A percentile compares a stretch with the other conserved stretches of the same genome.
Conservation (phyloP, 441 rosid genomes). For the Brassica hybrid region DNA sequence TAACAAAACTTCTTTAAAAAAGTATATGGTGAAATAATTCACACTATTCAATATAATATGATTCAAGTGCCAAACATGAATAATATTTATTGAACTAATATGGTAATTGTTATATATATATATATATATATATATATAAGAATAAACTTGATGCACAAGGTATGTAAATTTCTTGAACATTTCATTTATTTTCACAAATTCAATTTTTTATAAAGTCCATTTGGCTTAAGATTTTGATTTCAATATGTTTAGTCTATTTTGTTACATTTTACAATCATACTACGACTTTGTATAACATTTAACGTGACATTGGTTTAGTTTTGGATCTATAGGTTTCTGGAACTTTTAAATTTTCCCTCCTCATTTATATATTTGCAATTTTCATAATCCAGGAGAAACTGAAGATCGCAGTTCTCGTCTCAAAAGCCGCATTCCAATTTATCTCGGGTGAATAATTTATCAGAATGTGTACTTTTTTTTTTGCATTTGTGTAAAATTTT, state of each 20-base stretch:
- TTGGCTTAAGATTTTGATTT: neutral
- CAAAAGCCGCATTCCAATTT: constrained; percentile 91
- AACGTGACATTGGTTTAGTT: neutral
- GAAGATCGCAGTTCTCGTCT: constrained; percentile 82
- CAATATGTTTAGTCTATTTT: neutral
- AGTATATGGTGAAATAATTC: too few species aligned
- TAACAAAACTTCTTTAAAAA: too few species aligned
- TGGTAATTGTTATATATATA: too few species aligned
- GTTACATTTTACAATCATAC: neutral
- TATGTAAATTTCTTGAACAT: too few species aligned
- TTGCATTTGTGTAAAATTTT: neutral
- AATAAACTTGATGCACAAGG: neutral
- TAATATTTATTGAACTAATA: too few species aligned
- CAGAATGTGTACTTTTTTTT: neutral
- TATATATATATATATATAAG: too few species aligned
- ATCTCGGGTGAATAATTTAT: constrained; percentile 54
- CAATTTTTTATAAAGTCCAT: neutral
- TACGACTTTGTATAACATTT: neutral
- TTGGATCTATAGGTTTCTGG: neutral
- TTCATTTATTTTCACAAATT: neutral
- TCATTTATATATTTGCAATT: neutral
- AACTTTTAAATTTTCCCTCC: constrained; percentile 1
- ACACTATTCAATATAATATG: too few species aligned
- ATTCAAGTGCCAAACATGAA: too few species aligned
- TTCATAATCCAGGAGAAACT: constrained; percentile 65